Base-by-base conservation (phyloP, 129 eudicot species). In the Flaveria robusta region DNA sequence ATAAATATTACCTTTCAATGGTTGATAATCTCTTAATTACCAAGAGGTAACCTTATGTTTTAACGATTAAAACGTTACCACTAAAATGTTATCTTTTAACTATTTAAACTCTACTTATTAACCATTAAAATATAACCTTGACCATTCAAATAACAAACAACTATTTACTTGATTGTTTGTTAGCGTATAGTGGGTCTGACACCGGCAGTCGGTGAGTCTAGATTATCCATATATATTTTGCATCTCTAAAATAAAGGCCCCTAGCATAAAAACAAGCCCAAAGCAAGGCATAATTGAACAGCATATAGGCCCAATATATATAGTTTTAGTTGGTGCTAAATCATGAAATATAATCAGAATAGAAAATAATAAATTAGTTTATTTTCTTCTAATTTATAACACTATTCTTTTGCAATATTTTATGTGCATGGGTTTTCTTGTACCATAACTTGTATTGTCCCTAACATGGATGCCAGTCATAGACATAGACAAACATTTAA, bases 391-490 rank as follows among this genome's bases (percentile, higher is more conserved):
- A 1, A 10, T 11, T n/a, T 60, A 22, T 59, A 74, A 27, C 15
- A 56, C 59, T 56, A 22, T 56, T 23, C 5, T 75, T 75, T 64
- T 29, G 16, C 22, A 20, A 49, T 76, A 66, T 52, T 37, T 8
- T 50, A 51, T 66, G 0, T 76, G 18, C 56, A 49, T 55, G 72
- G 13, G 72, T 20, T 54, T 66, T 43, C 80, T 27, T 76, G 10
- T 47, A 51, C 54, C 73, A 66, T 51, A 52, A 37, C 64, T 64
- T 7, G 62, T 71, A 64, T 75, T 75, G 70, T n/a, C 31, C 62
- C 79, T 51, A 76, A 66, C 66, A 76, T 52, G 66, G 67, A 66
- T 34, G 74, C 34, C 54, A 75, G 41, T 29, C 22, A 75, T 76
- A 14, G 5, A 49, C 22, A 75, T 76, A 14, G 5, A 49, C 64